Base-by-base conservation (phyloP, 1,284 basidiomycete genomes). In the Heterobasidion parviporum region DNA sequence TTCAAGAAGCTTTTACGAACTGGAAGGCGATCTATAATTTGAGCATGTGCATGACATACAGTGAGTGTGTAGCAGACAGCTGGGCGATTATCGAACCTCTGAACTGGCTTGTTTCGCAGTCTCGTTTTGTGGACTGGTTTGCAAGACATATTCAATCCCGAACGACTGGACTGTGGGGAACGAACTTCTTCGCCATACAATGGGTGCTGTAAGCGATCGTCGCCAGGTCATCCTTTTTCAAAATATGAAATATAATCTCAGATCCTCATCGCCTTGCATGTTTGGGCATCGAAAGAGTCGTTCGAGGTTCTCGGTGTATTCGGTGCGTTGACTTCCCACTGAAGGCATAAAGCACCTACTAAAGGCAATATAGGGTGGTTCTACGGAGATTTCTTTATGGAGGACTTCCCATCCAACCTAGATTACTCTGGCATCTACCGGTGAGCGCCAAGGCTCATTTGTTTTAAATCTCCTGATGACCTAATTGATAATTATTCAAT, bases 351-450 rank as follows among this genome's bases (percentile, higher is more conserved):
- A 4, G 45, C 43, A 50, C 34, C 56, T 43, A 43, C 49, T 33
- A 35, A 41, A n/a, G 52, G 44, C 45, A 35, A 18, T 20, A 6
- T 44, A 92, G 90, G 94, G 16, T 98, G 94, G 94, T 94, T 96
- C 73, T 98, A 95, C 64, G 93, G 93, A 20, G 96, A 99, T 71
- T 99, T 99, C 73, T 99, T 98, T 79, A 88, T 98, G 68, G 86
- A 93, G 63, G 91, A 94, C 63, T 96, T 93, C 68, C 94, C 96
- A 2, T 76, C 90, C 1, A 85, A 93, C 61, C 76, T 98, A 8
- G 92, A 95, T 60, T 98, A 98, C 69, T 96, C 93, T 52, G 96
- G 96, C 35, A 98, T 99, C 64, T 98, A 95, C 72, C 83, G 92
- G 82, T 89, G 60, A 38, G 75, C 60, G 41, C 34, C 14, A 18